These are phyloP conservation scores for Balansia obtecta DNA, from an alignment of 2,329 filamentous ascomycete species.

Conservation along the genomic window DNA sequence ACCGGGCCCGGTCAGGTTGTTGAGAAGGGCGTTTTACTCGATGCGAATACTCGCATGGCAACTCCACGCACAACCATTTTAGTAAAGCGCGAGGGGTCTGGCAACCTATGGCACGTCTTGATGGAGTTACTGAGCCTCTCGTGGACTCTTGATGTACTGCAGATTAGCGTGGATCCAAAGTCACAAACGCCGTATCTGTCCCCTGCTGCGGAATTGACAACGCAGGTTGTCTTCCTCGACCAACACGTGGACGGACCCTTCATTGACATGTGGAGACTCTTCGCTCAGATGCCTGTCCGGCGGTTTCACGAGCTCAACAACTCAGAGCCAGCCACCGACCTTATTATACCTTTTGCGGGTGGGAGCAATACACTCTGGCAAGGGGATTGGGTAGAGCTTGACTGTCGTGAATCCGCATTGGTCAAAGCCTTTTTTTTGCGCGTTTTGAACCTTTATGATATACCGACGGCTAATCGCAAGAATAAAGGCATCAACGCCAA, in stretches of 20 bases:
- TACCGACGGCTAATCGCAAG: conserved; percentile 6
- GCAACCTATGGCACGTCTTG: conserved; percentile 22
- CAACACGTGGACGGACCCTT: conserved; percentile 21
- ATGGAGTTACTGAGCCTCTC: conserved; percentile 22
- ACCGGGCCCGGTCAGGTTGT: conserved; percentile 17
- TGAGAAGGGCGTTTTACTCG: conserved; percentile 9
- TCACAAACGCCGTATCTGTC: conserved; percentile 11
- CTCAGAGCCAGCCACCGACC: conserved; percentile 11
- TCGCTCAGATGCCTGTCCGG: conserved; percentile 18
- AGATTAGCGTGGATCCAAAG: conserved; percentile 12
- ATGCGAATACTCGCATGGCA: not conserved
- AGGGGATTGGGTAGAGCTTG: conserved; percentile 22
- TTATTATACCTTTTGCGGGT: conserved; percentile 28
- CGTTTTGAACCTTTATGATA: conserved; percentile 17
- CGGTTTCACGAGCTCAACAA: conserved; percentile 15
- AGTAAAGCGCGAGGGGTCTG: conserved; percentile 21
- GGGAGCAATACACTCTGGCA: conserved; percentile 29
- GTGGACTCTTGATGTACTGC: conserved; percentile 21
- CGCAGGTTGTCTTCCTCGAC: conserved; percentile 24
- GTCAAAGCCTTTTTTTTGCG: conserved; percentile 19
- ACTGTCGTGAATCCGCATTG: conserved; percentile 16
- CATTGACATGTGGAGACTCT: conserved; percentile 25
- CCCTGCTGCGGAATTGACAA: conserved; percentile 11
- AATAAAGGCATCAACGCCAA: conserved; percentile 17
- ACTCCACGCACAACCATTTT: conserved; percentile 11